These are phyloP conservation scores for Rhodamnia rubescens DNA, from an alignment of 345 rosid genomes.

Conservation along the genomic window DNA sequence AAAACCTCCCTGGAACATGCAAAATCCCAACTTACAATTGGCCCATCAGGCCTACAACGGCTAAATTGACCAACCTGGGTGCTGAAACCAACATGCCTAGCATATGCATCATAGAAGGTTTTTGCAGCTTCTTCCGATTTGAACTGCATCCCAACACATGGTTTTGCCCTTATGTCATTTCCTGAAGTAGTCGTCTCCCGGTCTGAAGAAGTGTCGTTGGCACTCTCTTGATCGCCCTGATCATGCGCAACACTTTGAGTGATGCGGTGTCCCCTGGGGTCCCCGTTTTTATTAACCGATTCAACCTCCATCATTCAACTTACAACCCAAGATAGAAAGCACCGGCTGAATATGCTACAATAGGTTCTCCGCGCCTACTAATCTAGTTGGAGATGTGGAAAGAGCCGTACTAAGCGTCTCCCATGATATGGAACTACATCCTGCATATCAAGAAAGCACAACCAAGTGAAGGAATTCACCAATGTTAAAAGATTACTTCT, in stretches of 20 bases:
- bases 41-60: slow-evolving; percentile 52
- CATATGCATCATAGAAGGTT: slow-evolving; percentile 37
- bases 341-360: neutral
- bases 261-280: slow-evolving; percentile 1
- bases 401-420: neutral
- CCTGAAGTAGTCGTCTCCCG: slow-evolving; percentile 9
- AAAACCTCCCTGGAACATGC: slow-evolving; percentile 40
- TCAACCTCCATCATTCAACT: slow-evolving; percentile 20
- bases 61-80: slow-evolving; percentile 42
- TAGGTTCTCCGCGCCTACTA: neutral
- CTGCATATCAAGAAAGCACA: neutral
- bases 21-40: slow-evolving; percentile 46
- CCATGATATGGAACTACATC: neutral
- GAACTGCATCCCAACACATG: slow-evolving; percentile 45
- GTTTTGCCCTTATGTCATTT: slow-evolving; percentile 15
- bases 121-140: slow-evolving; percentile 46
- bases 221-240: slow-evolving; percentile 6
- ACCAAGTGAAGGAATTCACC: neutral
- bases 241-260: slow-evolving; percentile 1
- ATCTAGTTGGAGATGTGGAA: neutral
- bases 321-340: neutral
- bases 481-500: neutral
- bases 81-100: slow-evolving; percentile 35
- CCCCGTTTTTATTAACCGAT: slow-evolving; percentile 16
- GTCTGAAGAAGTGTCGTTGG: slow-evolving; percentile 10